These are phyloP conservation scores for Cicer bijugum DNA, from an alignment of 306 rosid genomes.

Conservation along the genomic window DNA sequence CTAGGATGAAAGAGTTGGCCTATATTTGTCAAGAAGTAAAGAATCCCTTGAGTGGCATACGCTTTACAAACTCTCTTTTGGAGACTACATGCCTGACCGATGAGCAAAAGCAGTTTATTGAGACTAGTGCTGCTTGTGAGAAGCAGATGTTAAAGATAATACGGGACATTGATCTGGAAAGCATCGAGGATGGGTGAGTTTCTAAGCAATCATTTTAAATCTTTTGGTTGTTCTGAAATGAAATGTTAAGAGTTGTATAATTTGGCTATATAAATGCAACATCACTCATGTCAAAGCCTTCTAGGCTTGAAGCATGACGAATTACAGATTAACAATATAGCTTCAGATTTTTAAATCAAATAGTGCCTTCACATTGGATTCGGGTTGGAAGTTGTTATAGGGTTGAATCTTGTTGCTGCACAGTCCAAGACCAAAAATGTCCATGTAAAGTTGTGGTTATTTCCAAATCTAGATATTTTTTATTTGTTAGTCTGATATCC, in stretches of 20 bases:
- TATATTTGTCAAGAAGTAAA: slow-evolving; percentile 95
- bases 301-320: slow-evolving; percentile 34
- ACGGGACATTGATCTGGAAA: slow-evolving; percentile 72
- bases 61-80: slow-evolving; percentile 92
- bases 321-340: slow-evolving; percentile 19
- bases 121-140: slow-evolving; percentile 92
- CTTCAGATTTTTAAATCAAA: slow-evolving; percentile 16
- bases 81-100: slow-evolving; percentile 85
- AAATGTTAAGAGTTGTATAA: slow-evolving; percentile 9
- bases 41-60: slow-evolving; percentile 87
- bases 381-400: slow-evolving; percentile 12
- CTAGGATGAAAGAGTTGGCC: slow-evolving; percentile 90
- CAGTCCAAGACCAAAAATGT: slow-evolving; percentile 21
- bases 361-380: slow-evolving; percentile 7
- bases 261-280: slow-evolving; percentile 20
- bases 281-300: slow-evolving; percentile 27
- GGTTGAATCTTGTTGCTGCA: slow-evolving; percentile 9
- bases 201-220: slow-evolving; percentile 31
- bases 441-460: not conserved
- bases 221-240: slow-evolving; percentile 19
- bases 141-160: slow-evolving; percentile 87
- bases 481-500: slow-evolving; percentile 7
- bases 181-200: slow-evolving; percentile 87
- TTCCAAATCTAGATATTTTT: slow-evolving; percentile 6
- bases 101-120: slow-evolving; percentile 92